Evolutionary conservation across 1,139 yeast species (phyloP).

Genomic region (Geotrichum australiense): DNA sequence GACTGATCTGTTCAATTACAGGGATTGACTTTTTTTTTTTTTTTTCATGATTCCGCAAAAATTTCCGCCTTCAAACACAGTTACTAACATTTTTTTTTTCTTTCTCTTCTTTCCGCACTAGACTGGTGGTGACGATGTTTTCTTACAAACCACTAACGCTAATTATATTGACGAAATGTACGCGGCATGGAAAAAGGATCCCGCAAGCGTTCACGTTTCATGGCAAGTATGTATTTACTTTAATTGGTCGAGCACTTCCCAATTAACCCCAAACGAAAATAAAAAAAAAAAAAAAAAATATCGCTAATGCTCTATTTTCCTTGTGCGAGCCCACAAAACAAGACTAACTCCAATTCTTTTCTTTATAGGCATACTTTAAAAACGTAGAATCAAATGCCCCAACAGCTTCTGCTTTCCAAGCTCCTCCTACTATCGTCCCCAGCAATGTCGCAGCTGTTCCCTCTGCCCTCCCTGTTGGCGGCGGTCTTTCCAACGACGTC

Average conservation of each 20-base stretch:
- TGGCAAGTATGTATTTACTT: constrained; percentile 52
- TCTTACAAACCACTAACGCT: constrained; percentile 79
- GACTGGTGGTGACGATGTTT: constrained; percentile 46
- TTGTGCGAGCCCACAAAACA: background rate
- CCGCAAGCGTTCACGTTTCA: constrained; percentile 83
- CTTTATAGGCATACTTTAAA: constrained; percentile 63
- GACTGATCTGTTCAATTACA: no score
- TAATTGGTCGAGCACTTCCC: constrained; percentile 1
- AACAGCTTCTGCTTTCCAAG: constrained; percentile 68
- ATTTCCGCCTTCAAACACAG: background rate
- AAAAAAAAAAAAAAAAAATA: background rate
- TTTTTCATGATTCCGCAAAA: background rate
- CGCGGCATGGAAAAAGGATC: constrained; percentile 88
- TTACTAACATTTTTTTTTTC: constrained; percentile 5
- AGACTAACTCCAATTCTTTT: background rate
- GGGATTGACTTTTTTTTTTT: background rate
- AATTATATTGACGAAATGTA: constrained; percentile 97
- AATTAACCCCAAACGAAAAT: background rate
- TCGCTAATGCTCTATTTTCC: background rate
- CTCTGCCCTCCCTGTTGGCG: constrained; percentile 38
- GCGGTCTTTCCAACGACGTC: constrained; percentile 43
- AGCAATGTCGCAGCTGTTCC: constrained; percentile 65
- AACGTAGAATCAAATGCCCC: constrained; percentile 67
- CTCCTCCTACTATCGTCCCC: constrained; percentile 87
- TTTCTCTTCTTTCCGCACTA: constrained; percentile 6